Base-by-base conservation (phyloP, 768 basidiomycete genomes). In the Termitomyces sp. region DNA sequence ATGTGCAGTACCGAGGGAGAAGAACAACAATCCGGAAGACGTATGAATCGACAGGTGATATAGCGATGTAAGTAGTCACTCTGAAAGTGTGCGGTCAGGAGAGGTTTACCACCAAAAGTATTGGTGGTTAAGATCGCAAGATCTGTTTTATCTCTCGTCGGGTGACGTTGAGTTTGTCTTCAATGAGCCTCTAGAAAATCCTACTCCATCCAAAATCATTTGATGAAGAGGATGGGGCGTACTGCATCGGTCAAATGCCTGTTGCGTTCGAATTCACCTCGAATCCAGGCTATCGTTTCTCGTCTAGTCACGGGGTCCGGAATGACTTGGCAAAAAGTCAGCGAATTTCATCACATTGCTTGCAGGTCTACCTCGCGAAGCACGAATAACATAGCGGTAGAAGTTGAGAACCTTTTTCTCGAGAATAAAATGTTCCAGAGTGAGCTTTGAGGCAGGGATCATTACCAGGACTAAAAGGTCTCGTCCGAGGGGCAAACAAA, bases 371-470 rank as follows among this genome's bases (percentile, higher is more conserved):
- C 91, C 77, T 77, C 80, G 78, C 8, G 88, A 84, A 13, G 87
- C 84, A 52, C 89, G 84, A 63, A 91, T 78, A n/a, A 83, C 81
- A 55, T 76, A 70, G 58, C 89, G 82, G 72, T 91, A 92, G 50
- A 91, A 74, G 62, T 75, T 69, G 48, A 91, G 67, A 20, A 80
- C 84, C 67, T 80, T 75, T 61, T 85, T 81, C 60, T 80, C 80
- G 59, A 92, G 79, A 66, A 93, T 81, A 67, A 91, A 92, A 72
- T 92, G 88, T 72, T 80, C 88, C 70, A 92, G 81, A 38, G 85
- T 82, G 57, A 78, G 70, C 33, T 66, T 57, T 50, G 61, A 53
- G 35, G 61, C 47, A 57, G 58, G 54, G 55, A 55, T 47, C 63
- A 65, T 65, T 35, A 50, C 18, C 46, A 60, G 47, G 69, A 41